phyloP scores from a whole-genome alignment of 2,329 filamentous ascomycete species.

The Chalara sp. region DNA sequence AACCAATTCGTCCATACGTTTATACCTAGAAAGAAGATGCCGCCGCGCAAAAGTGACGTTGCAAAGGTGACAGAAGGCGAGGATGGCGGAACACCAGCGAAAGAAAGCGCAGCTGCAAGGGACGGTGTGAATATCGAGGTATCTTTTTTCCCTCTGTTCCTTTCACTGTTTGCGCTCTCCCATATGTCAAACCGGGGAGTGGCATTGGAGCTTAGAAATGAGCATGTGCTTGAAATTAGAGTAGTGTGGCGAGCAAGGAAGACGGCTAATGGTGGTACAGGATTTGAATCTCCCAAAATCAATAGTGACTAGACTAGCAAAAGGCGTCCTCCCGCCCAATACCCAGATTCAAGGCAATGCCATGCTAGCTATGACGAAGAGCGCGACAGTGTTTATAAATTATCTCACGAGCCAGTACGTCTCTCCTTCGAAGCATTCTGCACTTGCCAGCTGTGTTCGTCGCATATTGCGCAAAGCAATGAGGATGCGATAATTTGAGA shows the following conservation, averaged over 20 bases:
- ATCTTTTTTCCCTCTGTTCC: conserved; percentile 1
- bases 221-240: neutral
- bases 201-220: too few relatives aligned
- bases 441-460: neutral
- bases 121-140: conserved; percentile 44
- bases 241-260: neutral
- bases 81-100: conserved; percentile 21
- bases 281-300: conserved; percentile 74
- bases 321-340: conserved; percentile 72
- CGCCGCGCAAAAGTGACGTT: conserved; percentile 48
- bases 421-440: neutral
- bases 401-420: conserved; percentile 70
- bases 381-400: conserved; percentile 77
- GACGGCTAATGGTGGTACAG: conserved; percentile 31
- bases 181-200: neutral
- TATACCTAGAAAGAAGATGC: conserved; percentile 34
- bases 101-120: conserved; percentile 16
- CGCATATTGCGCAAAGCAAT: neutral
- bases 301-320: conserved; percentile 72
- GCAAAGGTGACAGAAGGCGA: conserved; percentile 40
- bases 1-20: neutral
- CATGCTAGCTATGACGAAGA: conserved; percentile 71
- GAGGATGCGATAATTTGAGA: neutral
- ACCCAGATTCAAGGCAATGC: conserved; percentile 82
- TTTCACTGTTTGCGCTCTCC: neutral